These are phyloP conservation scores for Pythium biforme DNA, from an alignment of 352 stramenopile genomes.

Conservation along the genomic window DNA sequence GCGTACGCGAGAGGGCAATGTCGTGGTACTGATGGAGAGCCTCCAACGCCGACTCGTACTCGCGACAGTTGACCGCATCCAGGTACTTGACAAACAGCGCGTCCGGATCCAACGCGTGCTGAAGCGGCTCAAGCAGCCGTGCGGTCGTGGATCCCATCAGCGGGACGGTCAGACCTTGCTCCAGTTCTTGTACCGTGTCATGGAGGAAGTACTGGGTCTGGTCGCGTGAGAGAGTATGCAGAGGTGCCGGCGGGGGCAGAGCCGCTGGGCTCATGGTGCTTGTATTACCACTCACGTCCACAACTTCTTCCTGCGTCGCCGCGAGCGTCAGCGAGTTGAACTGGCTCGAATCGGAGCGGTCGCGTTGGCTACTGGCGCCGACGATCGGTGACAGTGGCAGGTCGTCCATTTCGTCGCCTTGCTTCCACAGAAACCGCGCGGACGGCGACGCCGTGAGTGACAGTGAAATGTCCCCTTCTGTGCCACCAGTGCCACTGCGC, in stretches of 20 bases:
- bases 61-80: slow-evolving; percentile 70
- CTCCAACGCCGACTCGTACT: slow-evolving; percentile 87
- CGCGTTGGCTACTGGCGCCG: not conserved
- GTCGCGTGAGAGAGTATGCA: slow-evolving; percentile 37
- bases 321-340: slow-evolving; percentile 26
- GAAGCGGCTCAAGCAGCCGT: slow-evolving; percentile 17
- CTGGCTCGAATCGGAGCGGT: slow-evolving; percentile 6
- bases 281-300: not conserved
- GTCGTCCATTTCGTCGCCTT: slow-evolving; percentile 24
- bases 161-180: slow-evolving; percentile 25
- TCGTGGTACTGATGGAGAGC: slow-evolving; percentile 94
- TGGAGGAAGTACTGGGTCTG: slow-evolving; percentile 60
- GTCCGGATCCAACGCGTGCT: slow-evolving; percentile 38
- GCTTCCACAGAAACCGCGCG: slow-evolving; percentile 23
- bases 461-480: slow-evolving; percentile 21
- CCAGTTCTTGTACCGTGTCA: slow-evolving; percentile 39
- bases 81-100: slow-evolving; percentile 88
- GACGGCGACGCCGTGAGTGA: slow-evolving; percentile 27
- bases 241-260: not conserved
- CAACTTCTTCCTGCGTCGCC: slow-evolving; percentile 32
- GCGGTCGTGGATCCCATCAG: not conserved
- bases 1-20: slow-evolving; percentile 51
- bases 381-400: slow-evolving; percentile 28
- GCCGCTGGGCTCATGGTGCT: too few species aligned
- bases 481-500: not conserved